phyloP scores from a whole-genome alignment of 1,139 yeast genomes.

The Magnusiomyces ingens region DNA sequence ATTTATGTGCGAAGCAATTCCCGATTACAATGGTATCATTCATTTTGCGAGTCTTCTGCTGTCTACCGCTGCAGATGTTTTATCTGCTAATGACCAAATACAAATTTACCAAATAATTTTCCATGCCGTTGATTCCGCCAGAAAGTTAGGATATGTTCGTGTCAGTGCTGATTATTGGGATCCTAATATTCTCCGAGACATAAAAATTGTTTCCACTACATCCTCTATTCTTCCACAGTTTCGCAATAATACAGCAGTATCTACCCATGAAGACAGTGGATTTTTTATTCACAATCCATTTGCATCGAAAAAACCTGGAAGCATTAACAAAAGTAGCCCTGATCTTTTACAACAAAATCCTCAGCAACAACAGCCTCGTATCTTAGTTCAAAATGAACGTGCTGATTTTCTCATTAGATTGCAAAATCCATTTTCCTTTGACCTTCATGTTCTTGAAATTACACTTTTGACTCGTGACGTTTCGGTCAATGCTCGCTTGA shows the following conservation, averaged over 20 bases:
- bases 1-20: slow-evolving; percentile 44
- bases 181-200: slow-evolving; percentile 53
- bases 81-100: slow-evolving; percentile 45
- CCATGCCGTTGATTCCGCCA: slow-evolving; percentile 27
- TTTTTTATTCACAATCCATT: slow-evolving; percentile 40
- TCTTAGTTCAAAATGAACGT: slow-evolving; percentile 26
- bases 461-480: slow-evolving; percentile 23
- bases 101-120: slow-evolving; percentile 28
- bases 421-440: slow-evolving; percentile 80
- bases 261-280: slow-evolving; percentile 6
- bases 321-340: slow-evolving; percentile 6
- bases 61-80: slow-evolving; percentile 46
- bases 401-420: slow-evolving; percentile 43
- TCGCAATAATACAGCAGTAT: background rate
- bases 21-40: slow-evolving; percentile 44
- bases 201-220: slow-evolving; percentile 22
- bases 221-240: slow-evolving; percentile 15
- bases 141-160: slow-evolving; percentile 27
- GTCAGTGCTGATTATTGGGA: slow-evolving; percentile 55
- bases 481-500: slow-evolving; percentile 21
- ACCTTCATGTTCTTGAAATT: slow-evolving; percentile 54
- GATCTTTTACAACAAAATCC: slow-evolving; percentile 1
- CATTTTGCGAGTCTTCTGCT: slow-evolving; percentile 47
- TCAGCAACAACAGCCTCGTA: slow-evolving; percentile 7
- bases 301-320: slow-evolving; percentile 19